These are phyloP conservation scores for Phytophthora sojae DNA, from an alignment of 352 stramenopile species.

Conservation along the genomic window DNA sequence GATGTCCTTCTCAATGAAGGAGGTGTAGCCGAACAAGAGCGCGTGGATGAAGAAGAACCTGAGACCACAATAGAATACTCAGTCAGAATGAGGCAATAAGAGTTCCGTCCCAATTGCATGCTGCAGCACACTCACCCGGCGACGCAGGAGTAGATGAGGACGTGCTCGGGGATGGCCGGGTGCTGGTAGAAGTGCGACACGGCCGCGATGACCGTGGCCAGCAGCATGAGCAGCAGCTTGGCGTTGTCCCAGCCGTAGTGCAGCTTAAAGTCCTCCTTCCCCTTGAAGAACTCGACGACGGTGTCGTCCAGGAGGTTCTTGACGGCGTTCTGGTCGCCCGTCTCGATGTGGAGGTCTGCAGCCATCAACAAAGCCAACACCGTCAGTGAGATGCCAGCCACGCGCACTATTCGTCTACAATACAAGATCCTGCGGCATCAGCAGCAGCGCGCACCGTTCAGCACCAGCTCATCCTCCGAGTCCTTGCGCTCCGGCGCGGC, in stretches of 20 bases:
- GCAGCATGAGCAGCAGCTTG: slow-evolving; percentile 83
- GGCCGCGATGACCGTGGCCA: slow-evolving; percentile 66
- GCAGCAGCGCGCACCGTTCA: slow-evolving; percentile 59
- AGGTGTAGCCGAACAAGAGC: slow-evolving; percentile 73
- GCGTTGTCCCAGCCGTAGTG: slow-evolving; percentile 87
- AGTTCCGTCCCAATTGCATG: neutral
- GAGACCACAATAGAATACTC: neutral
- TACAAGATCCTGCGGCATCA: neutral
- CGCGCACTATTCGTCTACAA: neutral
- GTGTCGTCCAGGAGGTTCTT: slow-evolving; percentile 90
- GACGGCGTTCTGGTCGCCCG: slow-evolving; percentile 85
- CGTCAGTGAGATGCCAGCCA: slow-evolving; percentile 8
- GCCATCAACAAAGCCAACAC: neutral
- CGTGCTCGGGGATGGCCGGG: slow-evolving; percentile 62
- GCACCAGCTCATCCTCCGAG: slow-evolving; percentile 64
- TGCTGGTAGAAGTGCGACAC: slow-evolving; percentile 79
- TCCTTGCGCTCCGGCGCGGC: slow-evolving; percentile 54
- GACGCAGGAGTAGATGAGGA: slow-evolving; percentile 78
- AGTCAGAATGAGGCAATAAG: neutral
- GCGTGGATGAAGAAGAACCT: slow-evolving; percentile 88
- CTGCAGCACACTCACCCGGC: slow-evolving; percentile 47
- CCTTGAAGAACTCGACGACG: slow-evolving; percentile 78
- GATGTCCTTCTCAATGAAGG: slow-evolving; percentile 84
- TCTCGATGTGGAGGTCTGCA: slow-evolving; percentile 72
- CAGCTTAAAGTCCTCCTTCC: slow-evolving; percentile 59